Conservation (phyloP, 441 rosid species). For the Populus trichocarpa region DNA sequence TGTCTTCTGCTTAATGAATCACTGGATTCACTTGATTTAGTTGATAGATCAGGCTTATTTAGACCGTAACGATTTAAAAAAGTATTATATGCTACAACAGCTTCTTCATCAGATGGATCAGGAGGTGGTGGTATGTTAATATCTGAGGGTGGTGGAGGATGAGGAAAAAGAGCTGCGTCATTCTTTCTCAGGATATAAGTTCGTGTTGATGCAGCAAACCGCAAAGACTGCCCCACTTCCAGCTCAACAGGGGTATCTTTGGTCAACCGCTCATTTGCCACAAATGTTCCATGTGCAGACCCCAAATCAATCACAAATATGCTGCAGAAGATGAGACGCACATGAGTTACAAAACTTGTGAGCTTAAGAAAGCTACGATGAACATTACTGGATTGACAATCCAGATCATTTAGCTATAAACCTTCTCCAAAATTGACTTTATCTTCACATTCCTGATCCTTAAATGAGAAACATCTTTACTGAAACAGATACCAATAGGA, state of each 20-base stretch:
- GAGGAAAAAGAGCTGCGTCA: constrained; percentile 71
- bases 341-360: constrained; percentile 1
- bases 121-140: constrained; percentile 76
- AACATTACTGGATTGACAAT: neutral
- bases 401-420: neutral
- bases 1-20: constrained; percentile 29
- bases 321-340: constrained; percentile 37
- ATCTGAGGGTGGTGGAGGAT: constrained; percentile 55
- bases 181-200: constrained; percentile 77
- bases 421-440: neutral
- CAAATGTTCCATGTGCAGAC: constrained; percentile 96
- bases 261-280: constrained; percentile 81
- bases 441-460: neutral
- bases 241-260: constrained; percentile 85
- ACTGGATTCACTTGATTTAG: constrained; percentile 28
- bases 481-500: neutral
- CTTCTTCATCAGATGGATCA: constrained; percentile 83
- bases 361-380: neutral
- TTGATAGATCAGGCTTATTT: constrained; percentile 30
- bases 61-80: constrained; percentile 81
- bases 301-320: constrained; percentile 91
- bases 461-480: neutral
- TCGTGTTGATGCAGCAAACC: constrained; percentile 95
- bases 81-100: constrained; percentile 81
- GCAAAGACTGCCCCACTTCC: constrained; percentile 90